Percentiles rank a stretch among this genome's conserved stretches.
These are phyloP conservation scores for Phytophthora ohioensis DNA, from an alignment of 352 stramenopile species.

Conservation along the genomic window DNA sequence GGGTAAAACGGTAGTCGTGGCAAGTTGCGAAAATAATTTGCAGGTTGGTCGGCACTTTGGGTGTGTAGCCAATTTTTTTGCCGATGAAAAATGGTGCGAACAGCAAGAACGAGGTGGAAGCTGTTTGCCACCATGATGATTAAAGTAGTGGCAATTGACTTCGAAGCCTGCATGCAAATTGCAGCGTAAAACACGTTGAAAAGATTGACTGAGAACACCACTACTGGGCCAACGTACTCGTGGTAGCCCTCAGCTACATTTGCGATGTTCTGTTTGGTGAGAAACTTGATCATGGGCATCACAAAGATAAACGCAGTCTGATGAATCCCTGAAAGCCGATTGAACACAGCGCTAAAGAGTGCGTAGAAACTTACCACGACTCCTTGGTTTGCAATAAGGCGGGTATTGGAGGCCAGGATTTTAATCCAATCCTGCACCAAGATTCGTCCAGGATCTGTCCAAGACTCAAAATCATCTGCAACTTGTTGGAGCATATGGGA, in stretches of 20 bases:
- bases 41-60: background rate
- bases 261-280: conserved; percentile 29
- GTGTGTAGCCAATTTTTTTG: background rate
- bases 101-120: conserved; percentile 11
- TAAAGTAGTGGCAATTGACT: background rate
- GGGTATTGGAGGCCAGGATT: too few relatives aligned
- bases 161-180: conserved; percentile 5
- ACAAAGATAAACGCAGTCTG: conserved; percentile 22
- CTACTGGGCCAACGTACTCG: conserved; percentile 20
- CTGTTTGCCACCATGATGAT: conserved; percentile 13
- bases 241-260: conserved; percentile 9
- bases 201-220: conserved; percentile 20
- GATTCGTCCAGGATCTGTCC: too few relatives aligned
- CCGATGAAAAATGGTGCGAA: conserved; percentile 2
- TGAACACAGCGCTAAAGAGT: conserved; percentile 31
- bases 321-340: background rate
- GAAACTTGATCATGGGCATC: conserved; percentile 30
- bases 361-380: conserved; percentile 13
- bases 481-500: too few relatives aligned
- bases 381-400: conserved; percentile 6
- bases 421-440: too few relatives aligned
- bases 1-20: background rate
- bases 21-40: background rate
- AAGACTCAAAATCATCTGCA: too few relatives aligned
- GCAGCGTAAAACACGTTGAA: conserved; percentile 21